phyloP scores from a whole-genome alignment of 1,284 basidiomycete genomes.

The Cryptococcus sp. region DNA sequence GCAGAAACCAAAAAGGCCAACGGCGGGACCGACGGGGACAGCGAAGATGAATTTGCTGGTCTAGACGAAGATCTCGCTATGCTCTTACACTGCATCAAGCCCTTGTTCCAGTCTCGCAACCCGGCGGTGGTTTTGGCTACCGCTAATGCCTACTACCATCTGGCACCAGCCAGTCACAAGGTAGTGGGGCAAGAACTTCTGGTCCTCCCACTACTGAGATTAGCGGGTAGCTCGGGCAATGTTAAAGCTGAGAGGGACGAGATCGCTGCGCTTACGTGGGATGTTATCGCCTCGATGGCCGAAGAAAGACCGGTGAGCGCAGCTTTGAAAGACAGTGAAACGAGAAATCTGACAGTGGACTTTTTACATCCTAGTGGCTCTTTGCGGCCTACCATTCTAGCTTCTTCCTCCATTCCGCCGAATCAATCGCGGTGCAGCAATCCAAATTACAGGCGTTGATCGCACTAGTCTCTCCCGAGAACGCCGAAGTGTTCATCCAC shows the following conservation, averaged over 20 bases:
- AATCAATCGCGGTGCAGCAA: constrained; percentile 65
- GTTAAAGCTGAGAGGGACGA: constrained; percentile 55
- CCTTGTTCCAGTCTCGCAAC: constrained; percentile 79
- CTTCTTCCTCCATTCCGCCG: constrained; percentile 70
- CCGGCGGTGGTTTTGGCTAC: constrained; percentile 79
- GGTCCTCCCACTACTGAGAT: constrained; percentile 42
- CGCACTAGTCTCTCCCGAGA: constrained; percentile 65
- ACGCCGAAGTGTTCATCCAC: constrained; percentile 67
- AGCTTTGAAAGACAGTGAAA: background rate
- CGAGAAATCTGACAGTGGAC: no score
- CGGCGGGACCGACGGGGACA: constrained; percentile 13
- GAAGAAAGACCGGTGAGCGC: constrained; percentile 63
- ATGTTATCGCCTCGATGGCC: constrained; percentile 67
- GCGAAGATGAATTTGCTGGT: constrained; percentile 61
- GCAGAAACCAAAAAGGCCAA: background rate
- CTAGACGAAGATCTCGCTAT: constrained; percentile 68
- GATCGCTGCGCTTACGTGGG: constrained; percentile 70
- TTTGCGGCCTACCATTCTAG: constrained; percentile 64
- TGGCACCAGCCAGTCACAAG: constrained; percentile 58
- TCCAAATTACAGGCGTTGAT: constrained; percentile 73
- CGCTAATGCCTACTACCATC: constrained; percentile 70
- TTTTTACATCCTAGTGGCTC: constrained; percentile 56
- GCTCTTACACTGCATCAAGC: constrained; percentile 69
- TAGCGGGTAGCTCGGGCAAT: constrained; percentile 38
- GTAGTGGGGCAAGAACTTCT: constrained; percentile 41